phyloP scores from a whole-genome alignment of 1,139 yeast species.

The Saccharomycopsis phalli region DNA sequence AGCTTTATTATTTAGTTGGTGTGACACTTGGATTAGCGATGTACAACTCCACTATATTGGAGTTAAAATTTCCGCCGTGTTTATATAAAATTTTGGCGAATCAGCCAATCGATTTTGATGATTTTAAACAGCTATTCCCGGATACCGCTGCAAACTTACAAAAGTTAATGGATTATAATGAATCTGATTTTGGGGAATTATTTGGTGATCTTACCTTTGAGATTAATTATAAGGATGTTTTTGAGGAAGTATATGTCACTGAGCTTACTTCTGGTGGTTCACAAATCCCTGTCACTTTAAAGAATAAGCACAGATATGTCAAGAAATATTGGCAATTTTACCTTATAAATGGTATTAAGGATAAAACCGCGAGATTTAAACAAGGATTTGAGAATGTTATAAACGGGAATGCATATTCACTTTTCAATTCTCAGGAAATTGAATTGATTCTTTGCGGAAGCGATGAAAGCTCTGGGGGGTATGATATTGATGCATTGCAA shows the following conservation, averaged over 20 bases:
- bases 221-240: slow-evolving; percentile 33
- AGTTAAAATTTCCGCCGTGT: slow-evolving; percentile 65
- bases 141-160: slow-evolving; percentile 49
- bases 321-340: slow-evolving; percentile 52
- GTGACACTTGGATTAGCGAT: slow-evolving; percentile 83
- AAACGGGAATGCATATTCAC: slow-evolving; percentile 69
- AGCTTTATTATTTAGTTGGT: slow-evolving; percentile 66
- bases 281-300: slow-evolving; percentile 39
- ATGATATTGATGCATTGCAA: slow-evolving; percentile 60
- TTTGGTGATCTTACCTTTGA: slow-evolving; percentile 41
- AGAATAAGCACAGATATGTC: slow-evolving; percentile 54
- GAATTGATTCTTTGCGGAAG: slow-evolving; percentile 75
- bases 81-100: slow-evolving; percentile 60
- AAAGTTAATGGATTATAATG: slow-evolving; percentile 41
- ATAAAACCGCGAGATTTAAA: slow-evolving; percentile 49
- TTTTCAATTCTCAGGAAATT: slow-evolving; percentile 76
- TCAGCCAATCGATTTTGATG: slow-evolving; percentile 47
- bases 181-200: slow-evolving; percentile 36
- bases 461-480: slow-evolving; percentile 31
- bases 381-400: slow-evolving; percentile 69
- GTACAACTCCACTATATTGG: slow-evolving; percentile 81
- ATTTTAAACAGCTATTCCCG: slow-evolving; percentile 62
- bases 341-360: slow-evolving; percentile 44
- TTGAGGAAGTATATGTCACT: slow-evolving; percentile 33
- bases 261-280: slow-evolving; percentile 56